Percentiles rank a stretch among this genome's conserved stretches.
phyloP scores from a whole-genome alignment of 495 filamentous ascomycete species.

The Penicillium maclennaniae region DNA sequence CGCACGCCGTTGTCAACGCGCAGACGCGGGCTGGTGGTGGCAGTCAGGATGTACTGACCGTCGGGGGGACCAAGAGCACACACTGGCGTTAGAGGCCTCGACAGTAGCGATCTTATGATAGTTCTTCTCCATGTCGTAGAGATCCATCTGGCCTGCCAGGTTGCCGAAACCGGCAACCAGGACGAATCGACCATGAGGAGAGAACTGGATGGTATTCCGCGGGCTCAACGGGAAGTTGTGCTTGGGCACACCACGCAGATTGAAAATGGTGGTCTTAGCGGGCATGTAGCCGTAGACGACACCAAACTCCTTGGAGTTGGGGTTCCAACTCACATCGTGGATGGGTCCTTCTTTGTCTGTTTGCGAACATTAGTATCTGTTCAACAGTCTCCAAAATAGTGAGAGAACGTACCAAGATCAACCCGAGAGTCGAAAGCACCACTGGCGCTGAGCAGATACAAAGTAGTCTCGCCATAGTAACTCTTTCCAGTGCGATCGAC shows the following conservation, averaged over 20 bases:
- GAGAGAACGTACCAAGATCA: conserved; percentile 56
- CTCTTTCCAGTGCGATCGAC: conserved; percentile 97
- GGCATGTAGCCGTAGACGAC: conserved; percentile 98
- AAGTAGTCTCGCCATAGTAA: conserved; percentile 97
- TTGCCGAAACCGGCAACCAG: conserved; percentile 96
- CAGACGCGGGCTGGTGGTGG: conserved; percentile 89
- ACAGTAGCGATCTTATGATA: conserved; percentile 88
- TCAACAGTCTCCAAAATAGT: not conserved
- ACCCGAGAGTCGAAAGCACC: conserved; percentile 90
- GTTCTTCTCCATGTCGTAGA: conserved; percentile 92
- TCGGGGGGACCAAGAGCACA: conserved; percentile 97
- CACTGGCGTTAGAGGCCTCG: conserved; percentile 89
- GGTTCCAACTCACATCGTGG: conserved; percentile 97
- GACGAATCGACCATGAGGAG: conserved; percentile 87
- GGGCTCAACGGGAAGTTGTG: conserved; percentile 82
- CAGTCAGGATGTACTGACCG: conserved; percentile 89
- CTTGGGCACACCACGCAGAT: conserved; percentile 70
- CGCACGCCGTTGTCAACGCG: conserved; percentile 95
- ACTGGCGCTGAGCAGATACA: conserved; percentile 90
- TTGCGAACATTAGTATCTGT: not conserved
- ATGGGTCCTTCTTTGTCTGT: conserved; percentile 96
- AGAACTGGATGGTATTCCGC: conserved; percentile 93
- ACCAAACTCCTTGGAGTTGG: conserved; percentile 93
- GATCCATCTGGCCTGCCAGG: conserved; percentile 93
- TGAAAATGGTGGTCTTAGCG: conserved; percentile 96